A percentile compares a stretch with the other conserved stretches of the same genome.
Conservation (phyloP, 164 flowering plant genomes). For the Magnolia changhungtana region DNA sequence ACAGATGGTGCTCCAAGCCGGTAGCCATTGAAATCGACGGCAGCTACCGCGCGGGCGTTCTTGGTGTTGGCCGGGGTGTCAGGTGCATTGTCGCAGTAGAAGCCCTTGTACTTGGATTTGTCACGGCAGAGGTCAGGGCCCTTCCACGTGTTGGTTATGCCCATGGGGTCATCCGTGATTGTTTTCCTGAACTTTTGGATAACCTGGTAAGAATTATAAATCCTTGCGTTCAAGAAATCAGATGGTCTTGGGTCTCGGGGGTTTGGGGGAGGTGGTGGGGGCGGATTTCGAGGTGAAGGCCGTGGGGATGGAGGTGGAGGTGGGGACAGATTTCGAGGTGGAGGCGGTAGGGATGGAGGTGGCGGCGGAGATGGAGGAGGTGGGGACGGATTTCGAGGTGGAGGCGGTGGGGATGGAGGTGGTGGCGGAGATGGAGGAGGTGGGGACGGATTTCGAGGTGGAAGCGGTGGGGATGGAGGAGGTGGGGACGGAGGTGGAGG, state of each 20-base stretch:
- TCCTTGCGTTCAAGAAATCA: slow-evolving; percentile 19
- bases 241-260: background rate
- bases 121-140: slow-evolving; percentile 46
- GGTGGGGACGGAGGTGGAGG: no score
- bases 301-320: background rate
- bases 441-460: no score
- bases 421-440: no score
- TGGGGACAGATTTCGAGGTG: no score
- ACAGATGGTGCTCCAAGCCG: slow-evolving; percentile 21
- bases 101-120: slow-evolving; percentile 41
- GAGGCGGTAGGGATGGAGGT: background rate
- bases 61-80: slow-evolving; percentile 45
- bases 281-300: slow-evolving; percentile 13
- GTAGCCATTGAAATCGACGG: slow-evolving; percentile 43
- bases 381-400: background rate
- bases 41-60: slow-evolving; percentile 23
- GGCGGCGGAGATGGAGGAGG: no score
- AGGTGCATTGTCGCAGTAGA: slow-evolving; percentile 50
- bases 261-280: no score
- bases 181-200: slow-evolving; percentile 47
- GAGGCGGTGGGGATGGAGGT: no score
- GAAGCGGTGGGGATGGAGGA: no score
- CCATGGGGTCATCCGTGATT: slow-evolving; percentile 44
- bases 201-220: slow-evolving; percentile 26
- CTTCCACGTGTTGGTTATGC: slow-evolving; percentile 44